Percentiles rank a stretch among this genome's conserved stretches.
These are phyloP conservation scores for Cyclotella kingstonii DNA, from an alignment of 108 stramenopile genomes.

Conservation along the genomic window DNA sequence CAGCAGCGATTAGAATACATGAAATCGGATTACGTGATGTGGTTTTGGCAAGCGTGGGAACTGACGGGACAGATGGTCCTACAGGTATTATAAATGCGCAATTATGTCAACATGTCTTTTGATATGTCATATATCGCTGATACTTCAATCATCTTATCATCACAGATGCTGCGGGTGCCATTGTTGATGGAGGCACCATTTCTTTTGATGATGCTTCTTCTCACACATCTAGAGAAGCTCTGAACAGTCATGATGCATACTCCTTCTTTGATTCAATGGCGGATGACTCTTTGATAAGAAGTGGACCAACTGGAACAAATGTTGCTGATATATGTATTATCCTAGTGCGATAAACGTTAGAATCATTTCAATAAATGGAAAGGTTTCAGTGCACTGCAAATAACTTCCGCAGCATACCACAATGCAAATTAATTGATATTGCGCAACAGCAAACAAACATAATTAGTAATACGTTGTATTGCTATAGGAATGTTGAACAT, in stretches of 20 bases:
- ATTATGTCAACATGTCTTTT: not conserved
- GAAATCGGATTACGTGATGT: slow-evolving; percentile 62
- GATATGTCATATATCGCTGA: not conserved
- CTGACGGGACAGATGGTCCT: slow-evolving; percentile 89
- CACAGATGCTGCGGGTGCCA: slow-evolving; percentile 80
- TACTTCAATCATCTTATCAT: not conserved
- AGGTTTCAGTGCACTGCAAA: too few species aligned
- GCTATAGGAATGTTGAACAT: too few species aligned
- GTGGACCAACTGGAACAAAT: slow-evolving; percentile 86
- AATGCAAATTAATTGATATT: too few species aligned
- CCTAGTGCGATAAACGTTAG: slow-evolving; percentile 50
- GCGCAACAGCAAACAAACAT: too few species aligned
- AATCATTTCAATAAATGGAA: too few species aligned
- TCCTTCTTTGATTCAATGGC: slow-evolving; percentile 43
- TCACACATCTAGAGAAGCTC: slow-evolving; percentile 45
- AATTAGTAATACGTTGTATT: too few species aligned
- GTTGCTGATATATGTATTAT: slow-evolving; percentile 84
- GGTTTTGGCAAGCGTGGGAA: slow-evolving; percentile 72
- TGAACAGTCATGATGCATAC: slow-evolving; percentile 71
- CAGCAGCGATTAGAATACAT: slow-evolving; percentile 60
- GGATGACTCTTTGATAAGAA: slow-evolving; percentile 54
- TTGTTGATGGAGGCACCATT: slow-evolving; percentile 73
- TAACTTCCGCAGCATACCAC: too few species aligned
- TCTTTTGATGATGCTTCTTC: not conserved
- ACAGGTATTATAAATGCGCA: slow-evolving; percentile 24